Evolutionary conservation across 2,329 filamentous ascomycete genomes (phyloP), one percentile per base, ranked within the genome.

Genomic region (Pseudogymnoascus sp.): DNA sequence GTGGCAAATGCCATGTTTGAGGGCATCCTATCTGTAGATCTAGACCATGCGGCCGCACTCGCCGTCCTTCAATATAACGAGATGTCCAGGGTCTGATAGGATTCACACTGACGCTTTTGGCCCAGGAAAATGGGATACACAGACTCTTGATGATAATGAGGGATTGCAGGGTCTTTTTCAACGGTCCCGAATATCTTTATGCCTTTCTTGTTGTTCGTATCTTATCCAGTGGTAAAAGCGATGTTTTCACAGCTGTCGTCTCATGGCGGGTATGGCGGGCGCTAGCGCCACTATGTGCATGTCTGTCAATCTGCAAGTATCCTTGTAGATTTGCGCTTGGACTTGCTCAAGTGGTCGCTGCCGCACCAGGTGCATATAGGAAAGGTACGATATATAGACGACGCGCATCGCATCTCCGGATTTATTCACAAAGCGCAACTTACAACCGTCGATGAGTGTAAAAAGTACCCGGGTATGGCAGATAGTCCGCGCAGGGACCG

Each of bases 211-310:
- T 12, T 21, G 48, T 12, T 15, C 2, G 27, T 55, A 17, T 55
- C n/a, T 55, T 17, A 12, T 35, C 25, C 44, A 51, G 13, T 10
- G 44, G 25, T n/a, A 29, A 3, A 29, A 13, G 5, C 7, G 21
- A 31, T 29, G 44, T 13, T 51, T 51, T 27, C 48, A 7, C 29
- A 33, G 15, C 29, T 33, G 48, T 55, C 48, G 48, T 55, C 29
- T 55, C 48, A 55, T 55, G 29, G 48, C 48, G 48, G 48, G 48
- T 55, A 33, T 55, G 48, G 48, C 48, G 48, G 48, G 48, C 48
- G 48, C 48, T 55, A 55, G 48, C 29, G 48, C 48, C 48, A 55
- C 29, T 33, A 4, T 33, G 29, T 33, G 39, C 39, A 42, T 44
- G 35, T 38, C 35, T 38, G 35, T 38, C 41, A 10, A 44, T 21